Percentiles rank a stretch among this genome's conserved stretches.
phyloP scores from a whole-genome alignment of 139 green algal genomes.

The Mesostigma viride region DNA sequence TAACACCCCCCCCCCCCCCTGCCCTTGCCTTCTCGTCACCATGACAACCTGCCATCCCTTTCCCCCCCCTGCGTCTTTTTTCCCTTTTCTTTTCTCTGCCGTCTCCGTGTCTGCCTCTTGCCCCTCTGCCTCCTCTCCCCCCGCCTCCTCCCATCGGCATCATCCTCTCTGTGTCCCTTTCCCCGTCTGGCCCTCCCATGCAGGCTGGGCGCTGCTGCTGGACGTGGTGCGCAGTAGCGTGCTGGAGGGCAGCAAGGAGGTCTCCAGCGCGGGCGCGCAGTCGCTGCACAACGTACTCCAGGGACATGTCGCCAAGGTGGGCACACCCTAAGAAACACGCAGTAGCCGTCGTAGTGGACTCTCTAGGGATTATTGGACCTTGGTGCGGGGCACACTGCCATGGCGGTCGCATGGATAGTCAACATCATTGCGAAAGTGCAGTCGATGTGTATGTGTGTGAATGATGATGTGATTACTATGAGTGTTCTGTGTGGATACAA shows the following conservation, averaged over 20 bases:
- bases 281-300: constrained; percentile 45
- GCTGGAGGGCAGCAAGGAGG: constrained; percentile 51
- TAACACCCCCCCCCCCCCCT: too few relatives aligned
- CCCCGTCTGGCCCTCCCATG: not conserved
- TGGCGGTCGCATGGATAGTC: not conserved
- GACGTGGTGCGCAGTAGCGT: constrained; percentile 53
- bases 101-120: too few relatives aligned
- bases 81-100: too few relatives aligned
- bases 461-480: not conserved
- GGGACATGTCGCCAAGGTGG: constrained; percentile 16
- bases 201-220: constrained; percentile 65
- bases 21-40: too few relatives aligned
- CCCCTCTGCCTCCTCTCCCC: too few relatives aligned
- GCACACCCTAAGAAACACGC: not conserved
- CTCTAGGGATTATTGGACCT: not conserved
- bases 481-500: not conserved
- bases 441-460: not conserved
- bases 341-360: not conserved
- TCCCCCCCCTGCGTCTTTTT: too few relatives aligned
- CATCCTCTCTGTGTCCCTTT: not conserved
- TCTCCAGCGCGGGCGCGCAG: constrained; percentile 46
- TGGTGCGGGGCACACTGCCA: not conserved
- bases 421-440: not conserved
- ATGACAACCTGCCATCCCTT: too few relatives aligned
- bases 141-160: not conserved